A percentile compares a stretch with the other conserved stretches of the same genome.
phyloP scores from a whole-genome alignment of 208 protist genomes.

The Acanthamoeba triangularis region DNA sequence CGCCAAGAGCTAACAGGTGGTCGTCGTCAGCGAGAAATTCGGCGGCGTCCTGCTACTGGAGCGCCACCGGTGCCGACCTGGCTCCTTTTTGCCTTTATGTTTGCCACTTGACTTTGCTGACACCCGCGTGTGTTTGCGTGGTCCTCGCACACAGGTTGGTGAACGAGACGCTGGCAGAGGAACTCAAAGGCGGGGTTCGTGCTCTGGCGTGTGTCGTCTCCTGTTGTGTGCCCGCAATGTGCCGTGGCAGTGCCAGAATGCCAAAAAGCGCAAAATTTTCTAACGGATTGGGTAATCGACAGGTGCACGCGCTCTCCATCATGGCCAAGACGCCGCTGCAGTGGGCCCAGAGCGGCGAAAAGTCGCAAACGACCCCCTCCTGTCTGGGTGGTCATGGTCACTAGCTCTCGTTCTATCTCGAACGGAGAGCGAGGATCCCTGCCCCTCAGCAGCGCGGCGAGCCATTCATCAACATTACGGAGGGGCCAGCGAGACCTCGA shows the following conservation, averaged over 20 bases:
- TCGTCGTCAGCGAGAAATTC: slow-evolving; percentile 82
- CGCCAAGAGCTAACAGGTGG: too few relatives aligned
- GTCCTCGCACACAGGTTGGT: background rate
- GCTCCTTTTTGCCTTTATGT: background rate
- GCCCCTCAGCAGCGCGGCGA: too few relatives aligned
- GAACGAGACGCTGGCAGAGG: slow-evolving; percentile 33
- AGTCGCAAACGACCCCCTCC: slow-evolving; percentile 21
- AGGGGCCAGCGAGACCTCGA: too few relatives aligned
- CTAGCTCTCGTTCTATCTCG: background rate
- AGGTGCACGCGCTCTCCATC: slow-evolving; percentile 86
- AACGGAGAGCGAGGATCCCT: background rate
- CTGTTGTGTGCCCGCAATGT: background rate
- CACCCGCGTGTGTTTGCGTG: background rate
- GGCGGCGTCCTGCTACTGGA: slow-evolving; percentile 72
- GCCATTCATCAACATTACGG: too few relatives aligned
- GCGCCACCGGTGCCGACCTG: slow-evolving; percentile 65
- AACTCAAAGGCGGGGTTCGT: slow-evolving; percentile 45
- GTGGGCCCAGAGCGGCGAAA: slow-evolving; percentile 57
- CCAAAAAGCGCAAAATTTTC: background rate
- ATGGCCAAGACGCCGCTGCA: slow-evolving; percentile 79
- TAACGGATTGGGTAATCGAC: background rate
- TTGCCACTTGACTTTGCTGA: background rate
- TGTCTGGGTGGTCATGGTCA: slow-evolving; percentile 18
- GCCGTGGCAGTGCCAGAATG: background rate
- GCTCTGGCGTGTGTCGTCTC: too few relatives aligned